phyloP scores from a whole-genome alignment of 2,329 filamentous ascomycete species.

The Paracorniculantispora psalliotae region DNA sequence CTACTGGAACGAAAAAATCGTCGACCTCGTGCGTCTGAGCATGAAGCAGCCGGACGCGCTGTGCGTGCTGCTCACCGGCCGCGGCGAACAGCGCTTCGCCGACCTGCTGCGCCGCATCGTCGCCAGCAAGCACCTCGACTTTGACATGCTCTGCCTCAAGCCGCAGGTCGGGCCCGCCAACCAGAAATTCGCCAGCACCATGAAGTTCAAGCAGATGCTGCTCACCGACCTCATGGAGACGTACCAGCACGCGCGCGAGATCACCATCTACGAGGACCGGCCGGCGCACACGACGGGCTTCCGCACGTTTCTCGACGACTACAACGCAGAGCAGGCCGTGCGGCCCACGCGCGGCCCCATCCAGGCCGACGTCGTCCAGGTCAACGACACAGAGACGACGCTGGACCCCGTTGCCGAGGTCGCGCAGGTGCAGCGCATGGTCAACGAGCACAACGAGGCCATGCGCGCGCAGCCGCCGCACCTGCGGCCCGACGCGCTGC shows the following conservation, averaged over 20 bases:
- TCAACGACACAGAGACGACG: slow-evolving; percentile 67
- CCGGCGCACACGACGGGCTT: slow-evolving; percentile 71
- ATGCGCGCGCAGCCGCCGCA: slow-evolving; percentile 29
- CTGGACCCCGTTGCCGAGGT: slow-evolving; percentile 77
- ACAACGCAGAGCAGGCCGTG: slow-evolving; percentile 58
- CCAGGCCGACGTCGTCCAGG: slow-evolving; percentile 75
- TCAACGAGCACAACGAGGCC: slow-evolving; percentile 76
- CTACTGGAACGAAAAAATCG: slow-evolving; percentile 95
- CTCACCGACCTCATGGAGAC: slow-evolving; percentile 78
- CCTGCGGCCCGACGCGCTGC: slow-evolving; percentile 43
- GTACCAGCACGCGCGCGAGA: slow-evolving; percentile 76
- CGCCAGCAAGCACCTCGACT: slow-evolving; percentile 70
- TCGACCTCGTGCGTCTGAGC: slow-evolving; percentile 72
- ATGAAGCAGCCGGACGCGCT: slow-evolving; percentile 80
- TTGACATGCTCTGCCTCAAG: slow-evolving; percentile 86
- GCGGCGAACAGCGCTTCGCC: slow-evolving; percentile 70
- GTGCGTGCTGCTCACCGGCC: slow-evolving; percentile 81
- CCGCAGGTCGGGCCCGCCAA: slow-evolving; percentile 75
- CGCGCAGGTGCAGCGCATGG: slow-evolving; percentile 79
- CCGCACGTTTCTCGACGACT: slow-evolving; percentile 72
- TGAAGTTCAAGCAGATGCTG: slow-evolving; percentile 88
- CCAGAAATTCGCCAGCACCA: slow-evolving; percentile 74
- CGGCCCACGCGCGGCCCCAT: slow-evolving; percentile 59
- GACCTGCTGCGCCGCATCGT: slow-evolving; percentile 79
- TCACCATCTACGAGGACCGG: slow-evolving; percentile 68